These are phyloP conservation scores for Graphium sp. DNA, from an alignment of 2,329 filamentous ascomycete species.

Conservation along the genomic window DNA sequence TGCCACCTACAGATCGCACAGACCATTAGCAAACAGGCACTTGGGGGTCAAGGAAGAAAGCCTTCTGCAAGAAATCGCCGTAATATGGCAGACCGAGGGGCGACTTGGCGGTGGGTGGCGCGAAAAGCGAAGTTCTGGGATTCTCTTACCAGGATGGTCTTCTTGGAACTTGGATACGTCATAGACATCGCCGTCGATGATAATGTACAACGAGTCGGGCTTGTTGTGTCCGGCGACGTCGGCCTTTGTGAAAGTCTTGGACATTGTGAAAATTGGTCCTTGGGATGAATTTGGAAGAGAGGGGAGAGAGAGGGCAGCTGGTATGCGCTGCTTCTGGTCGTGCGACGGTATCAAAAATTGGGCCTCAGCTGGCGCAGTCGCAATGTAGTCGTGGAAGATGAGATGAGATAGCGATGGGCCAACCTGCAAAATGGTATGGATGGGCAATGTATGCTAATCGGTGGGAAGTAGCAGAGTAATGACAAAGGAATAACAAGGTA, in stretches of 20 bases:
- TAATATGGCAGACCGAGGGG: neutral
- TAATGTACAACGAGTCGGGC: conserved; percentile 68
- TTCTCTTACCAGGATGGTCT: conserved; percentile 66
- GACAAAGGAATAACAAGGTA: conserved; percentile 2
- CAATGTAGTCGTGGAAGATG: neutral
- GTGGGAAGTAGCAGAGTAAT: neutral
- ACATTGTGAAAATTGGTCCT: conserved; percentile 40
- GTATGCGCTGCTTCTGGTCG: too few relatives aligned
- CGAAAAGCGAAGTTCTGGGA: neutral
- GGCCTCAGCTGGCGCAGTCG: too few relatives aligned
- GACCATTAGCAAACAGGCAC: conserved; percentile 2
- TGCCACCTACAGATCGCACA: conserved; percentile 26
- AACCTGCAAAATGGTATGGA: conserved; percentile 1
- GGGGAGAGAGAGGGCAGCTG: conserved; percentile 3
- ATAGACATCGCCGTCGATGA: conserved; percentile 90
- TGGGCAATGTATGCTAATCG: neutral
- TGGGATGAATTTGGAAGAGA: conserved; percentile 2
- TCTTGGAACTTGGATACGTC: conserved; percentile 82
- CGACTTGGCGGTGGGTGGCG: neutral
- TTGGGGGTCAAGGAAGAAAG: neutral
- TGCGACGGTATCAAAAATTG: too few relatives aligned
- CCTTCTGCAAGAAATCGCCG: neutral
- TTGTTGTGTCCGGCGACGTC: conserved; percentile 92
- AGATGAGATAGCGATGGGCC: conserved; percentile 4
- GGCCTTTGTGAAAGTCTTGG: conserved; percentile 65